Base-by-base conservation (phyloP, 1,139 yeast species). In the Scheffersomyces lignicola region DNA sequence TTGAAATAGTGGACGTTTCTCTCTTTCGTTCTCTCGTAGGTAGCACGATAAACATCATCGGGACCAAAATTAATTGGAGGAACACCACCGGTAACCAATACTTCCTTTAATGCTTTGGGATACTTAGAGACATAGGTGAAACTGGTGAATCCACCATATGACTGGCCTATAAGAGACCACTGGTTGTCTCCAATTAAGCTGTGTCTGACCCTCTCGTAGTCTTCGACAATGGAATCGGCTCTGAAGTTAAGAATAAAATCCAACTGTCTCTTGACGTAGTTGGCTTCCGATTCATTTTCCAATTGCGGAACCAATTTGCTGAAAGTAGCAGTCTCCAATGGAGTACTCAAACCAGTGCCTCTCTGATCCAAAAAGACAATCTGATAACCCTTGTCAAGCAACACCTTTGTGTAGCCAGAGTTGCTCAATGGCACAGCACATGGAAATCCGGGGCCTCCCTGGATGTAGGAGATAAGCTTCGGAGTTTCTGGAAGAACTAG, bases 381-480 rank as follows among this genome's bases (percentile, higher is more conserved):
- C 36, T 67, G 72, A 44, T 67, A 76, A 0, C 74, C 77, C 29
- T 59, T 58, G 8, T 62, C 65, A 5, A 75, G 40, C 17, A 76
- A 53, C 8, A 59, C 57, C 21, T 69, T 65, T 7, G 68, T 59
- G 31, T 58, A 56, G 1, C 69, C 65, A 1, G 63, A 41, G 24
- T 59, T 54, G 7, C 65, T 39, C 5, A 60, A 46, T 2, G 78
- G 75, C 3, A 63, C 58, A 2, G 62, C 52, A 37, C 76, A 60
- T 2, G 73, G 69, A 37, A 69, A 75, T 1, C 83, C 83, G 0
- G 83, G 83, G 0, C 83, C 83, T 4, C 83, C 83, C 52, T 77
- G 82, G 27, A 78, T 54, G 42, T 61, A 78, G 7, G 71, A 55
- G 8, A 73, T 51, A 1, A 71, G 39, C 32, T 68, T 69, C 1